Percentiles rank a stretch among this genome's conserved stretches.
phyloP scores from a whole-genome alignment of 2,329 filamentous ascomycete genomes.

The Aureobasidium melanogenum region DNA sequence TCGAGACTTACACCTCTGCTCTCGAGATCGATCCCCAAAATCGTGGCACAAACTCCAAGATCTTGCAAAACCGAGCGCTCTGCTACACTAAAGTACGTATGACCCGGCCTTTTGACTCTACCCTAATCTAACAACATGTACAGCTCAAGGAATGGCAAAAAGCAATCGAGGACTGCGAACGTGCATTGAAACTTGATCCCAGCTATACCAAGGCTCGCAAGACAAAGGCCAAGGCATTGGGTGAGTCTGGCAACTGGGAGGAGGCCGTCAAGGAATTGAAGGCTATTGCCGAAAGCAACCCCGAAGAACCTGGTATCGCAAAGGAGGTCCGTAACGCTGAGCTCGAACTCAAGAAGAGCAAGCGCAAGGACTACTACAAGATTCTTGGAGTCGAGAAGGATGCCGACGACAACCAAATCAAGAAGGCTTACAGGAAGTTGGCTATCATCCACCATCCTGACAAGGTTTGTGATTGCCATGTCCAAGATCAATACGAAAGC shows the following conservation, averaged over 20 bases:
- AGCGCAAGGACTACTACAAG: slow-evolving; percentile 98
- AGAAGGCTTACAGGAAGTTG: slow-evolving; percentile 92
- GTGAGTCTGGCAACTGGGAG: slow-evolving; percentile 82
- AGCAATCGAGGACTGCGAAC: slow-evolving; percentile 79
- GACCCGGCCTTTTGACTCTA: background rate
- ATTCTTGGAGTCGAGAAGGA: slow-evolving; percentile 84
- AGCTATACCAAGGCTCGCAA: slow-evolving; percentile 84
- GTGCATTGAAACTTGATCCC: slow-evolving; percentile 73
- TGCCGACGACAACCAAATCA: slow-evolving; percentile 75
- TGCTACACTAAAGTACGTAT: slow-evolving; percentile 56
- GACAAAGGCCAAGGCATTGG: slow-evolving; percentile 84
- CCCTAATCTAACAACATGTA: background rate
- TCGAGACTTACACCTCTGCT: slow-evolving; percentile 76
- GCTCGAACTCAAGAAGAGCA: slow-evolving; percentile 93
- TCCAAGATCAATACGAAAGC: background rate
- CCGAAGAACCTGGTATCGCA: slow-evolving; percentile 66
- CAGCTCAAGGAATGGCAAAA: slow-evolving; percentile 71
- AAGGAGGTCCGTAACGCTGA: slow-evolving; percentile 87
- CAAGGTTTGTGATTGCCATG: slow-evolving; percentile 42
- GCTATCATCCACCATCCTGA: slow-evolving; percentile 93
- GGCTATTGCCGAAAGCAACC: slow-evolving; percentile 71
- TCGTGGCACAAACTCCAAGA: slow-evolving; percentile 87
- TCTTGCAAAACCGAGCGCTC: slow-evolving; percentile 85
- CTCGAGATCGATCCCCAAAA: slow-evolving; percentile 80
- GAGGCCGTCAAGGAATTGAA: slow-evolving; percentile 86